phyloP scores from a whole-genome alignment of 139 green algal species.

The Coccomyxa sp. region DNA sequence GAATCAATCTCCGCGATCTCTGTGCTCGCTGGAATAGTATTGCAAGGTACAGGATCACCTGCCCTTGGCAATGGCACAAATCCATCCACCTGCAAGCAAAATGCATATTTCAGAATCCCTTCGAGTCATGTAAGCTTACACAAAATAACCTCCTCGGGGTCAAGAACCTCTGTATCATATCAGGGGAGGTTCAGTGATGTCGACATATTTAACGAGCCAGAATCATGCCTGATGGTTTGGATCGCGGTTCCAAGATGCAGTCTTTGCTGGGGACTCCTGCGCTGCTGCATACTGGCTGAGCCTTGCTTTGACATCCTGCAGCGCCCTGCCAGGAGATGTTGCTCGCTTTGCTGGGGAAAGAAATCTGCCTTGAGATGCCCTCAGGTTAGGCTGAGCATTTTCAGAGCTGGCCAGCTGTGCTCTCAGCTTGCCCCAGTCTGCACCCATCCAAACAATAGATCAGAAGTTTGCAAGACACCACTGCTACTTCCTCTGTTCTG shows the following conservation, averaged over 20 bases:
- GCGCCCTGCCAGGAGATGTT: constrained; percentile 57
- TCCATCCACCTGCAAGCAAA: not conserved
- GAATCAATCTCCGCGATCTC: constrained; percentile 84
- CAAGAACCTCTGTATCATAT: too few species aligned
- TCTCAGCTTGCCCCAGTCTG: too few species aligned
- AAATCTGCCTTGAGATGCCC: not conserved
- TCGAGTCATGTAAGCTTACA: not conserved
- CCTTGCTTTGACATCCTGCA: constrained; percentile 69
- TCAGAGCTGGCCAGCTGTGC: too few species aligned
- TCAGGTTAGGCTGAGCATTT: not conserved
- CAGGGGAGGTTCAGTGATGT: not conserved
- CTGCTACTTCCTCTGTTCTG: not conserved
- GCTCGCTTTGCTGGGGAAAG: constrained; percentile 9
- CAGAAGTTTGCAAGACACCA: too few species aligned
- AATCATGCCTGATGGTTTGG: not conserved
- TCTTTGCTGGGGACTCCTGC: not conserved
- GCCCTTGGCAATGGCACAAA: constrained; percentile 43
- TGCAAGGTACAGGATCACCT: constrained; percentile 11
- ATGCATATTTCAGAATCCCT: too few species aligned
- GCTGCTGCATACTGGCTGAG: constrained; percentile 33
- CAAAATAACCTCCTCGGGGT: too few species aligned
- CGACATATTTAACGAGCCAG: not conserved
- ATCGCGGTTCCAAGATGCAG: too few species aligned
- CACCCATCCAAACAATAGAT: not conserved
- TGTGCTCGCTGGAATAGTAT: not conserved